These are phyloP conservation scores for Myrica gale DNA, from an alignment of 306 rosid species.

Conservation along the genomic window DNA sequence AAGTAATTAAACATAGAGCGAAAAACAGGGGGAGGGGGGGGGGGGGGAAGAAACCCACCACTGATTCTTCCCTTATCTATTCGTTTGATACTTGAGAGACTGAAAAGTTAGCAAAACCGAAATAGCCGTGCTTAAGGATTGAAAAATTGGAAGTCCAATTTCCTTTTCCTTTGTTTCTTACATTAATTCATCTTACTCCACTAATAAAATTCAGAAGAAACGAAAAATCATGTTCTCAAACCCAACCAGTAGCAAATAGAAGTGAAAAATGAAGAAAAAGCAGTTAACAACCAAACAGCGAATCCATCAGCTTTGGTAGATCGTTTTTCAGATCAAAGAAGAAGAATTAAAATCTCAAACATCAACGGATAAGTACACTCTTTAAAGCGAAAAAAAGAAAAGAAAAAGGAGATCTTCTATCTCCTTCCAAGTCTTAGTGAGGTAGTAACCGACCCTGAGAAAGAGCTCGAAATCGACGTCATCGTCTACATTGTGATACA, in stretches of 20 bases:
- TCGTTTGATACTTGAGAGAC: neutral
- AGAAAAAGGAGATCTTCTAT: neutral
- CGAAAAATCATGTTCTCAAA: constrained; percentile 5
- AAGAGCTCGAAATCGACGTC: constrained; percentile 89
- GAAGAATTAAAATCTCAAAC: neutral
- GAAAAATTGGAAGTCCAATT: neutral
- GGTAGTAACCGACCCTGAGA: constrained; percentile 58
- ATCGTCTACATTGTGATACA: constrained; percentile 61
- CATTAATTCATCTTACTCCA: neutral
- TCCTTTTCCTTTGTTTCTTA: neutral
- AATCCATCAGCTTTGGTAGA: neutral
- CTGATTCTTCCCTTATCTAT: neutral
- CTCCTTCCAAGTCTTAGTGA: constrained; percentile 15
- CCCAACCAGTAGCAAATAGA: neutral
- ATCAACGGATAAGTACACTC: too few species aligned
- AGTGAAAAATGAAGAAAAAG: neutral
- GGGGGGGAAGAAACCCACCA: neutral
- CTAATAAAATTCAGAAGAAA: constrained; percentile 2
- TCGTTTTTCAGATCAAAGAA: neutral
- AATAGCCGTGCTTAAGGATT: neutral
- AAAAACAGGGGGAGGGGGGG: neutral
- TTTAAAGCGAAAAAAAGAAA: too few species aligned
- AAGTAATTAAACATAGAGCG: neutral
- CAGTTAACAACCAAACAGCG: neutral
- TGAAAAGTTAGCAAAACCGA: neutral